Base-by-base conservation (phyloP, 345 rosid genomes). In the Abelmoschus esculentus region DNA sequence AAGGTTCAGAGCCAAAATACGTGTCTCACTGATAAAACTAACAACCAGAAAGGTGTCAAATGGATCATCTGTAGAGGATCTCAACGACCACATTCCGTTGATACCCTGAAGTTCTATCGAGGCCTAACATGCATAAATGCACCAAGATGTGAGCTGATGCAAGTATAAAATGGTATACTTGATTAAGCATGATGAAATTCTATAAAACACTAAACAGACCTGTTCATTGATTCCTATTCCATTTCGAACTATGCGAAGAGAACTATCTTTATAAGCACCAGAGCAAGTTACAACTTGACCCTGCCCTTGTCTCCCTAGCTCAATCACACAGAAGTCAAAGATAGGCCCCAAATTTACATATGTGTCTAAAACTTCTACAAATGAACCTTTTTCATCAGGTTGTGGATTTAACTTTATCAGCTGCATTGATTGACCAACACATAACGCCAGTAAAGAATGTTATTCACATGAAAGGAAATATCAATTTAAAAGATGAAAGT, bases 211-310 rank as follows among this genome's bases (percentile, higher is more conserved):
- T 76, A 61, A 19, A 32, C 69, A 56, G 57, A 84, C 98, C 97
- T 90, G 97, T 74, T 93, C 98, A 66, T 93, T 93, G 66, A 93
- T 90, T 83, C 98, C 98, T 69, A 93, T 90, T 56, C 98, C 98
- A 82, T 89, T 93, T 67, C 97, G 90, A 76, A 93, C 96, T 42
- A 93, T 82, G 64, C 96, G 89, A 60, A 93, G 92, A 76, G 98
- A 93, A 76, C 97, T 97, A 77, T 93, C 96, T 85, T 93, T 93
- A 57, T 89, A 84, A 69, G 93, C 96, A 76, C 98, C 97, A 69
- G 97, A 89, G 83, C 97, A 90, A 66, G 98, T 93, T 34, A 93
- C 96, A 73, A 93, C 96, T 84, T 93, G 98, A 65, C 97, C 92
- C 80, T 90, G 96, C 76, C 98, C 98, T 80, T 93, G 98, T 84